Base-by-base conservation (phyloP, 2,329 filamentous ascomycete species). In the Mollisia scopiformis region DNA sequence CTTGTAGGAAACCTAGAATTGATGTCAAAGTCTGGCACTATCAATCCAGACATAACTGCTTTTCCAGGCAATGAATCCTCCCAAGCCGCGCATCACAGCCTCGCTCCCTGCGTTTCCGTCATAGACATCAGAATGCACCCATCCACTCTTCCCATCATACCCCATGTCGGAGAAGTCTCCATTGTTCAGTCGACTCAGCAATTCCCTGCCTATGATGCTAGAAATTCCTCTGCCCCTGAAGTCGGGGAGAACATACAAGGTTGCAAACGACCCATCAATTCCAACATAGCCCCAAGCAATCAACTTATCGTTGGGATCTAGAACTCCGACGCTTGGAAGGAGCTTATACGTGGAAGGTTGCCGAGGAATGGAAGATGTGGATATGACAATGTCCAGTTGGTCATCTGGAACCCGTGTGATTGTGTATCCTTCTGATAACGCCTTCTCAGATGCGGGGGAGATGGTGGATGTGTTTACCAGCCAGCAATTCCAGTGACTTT, bases 231-330 rank as follows among this genome's bases (percentile, higher is more conserved):
- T 66, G 1, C 70, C 68, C 21, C 72, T 61, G 19, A 71, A 52
- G n/a, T 66, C 62, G 21, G 66, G 65, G 10, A 68, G n/a, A 2
- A 73, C 71, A 62, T 69, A 73, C 8, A 73, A 49, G 0, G 72
- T 74, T 8, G 68, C 69, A 27, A 73, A 59, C 51, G 62, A 68
- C 0, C 68, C 67, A 57, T 72, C 70, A 30, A 73, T 63, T 6
- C 69, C 70, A 3, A 72, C 43, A 57, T 70, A 73, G 0, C 61
- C 68, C 71, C 71, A 74, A 1, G 71, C 71, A 1, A 68, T 64
- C 33, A 72, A 37, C 23, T 64, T 61, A 1, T 59, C 63, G 0
- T 61, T 30, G 0, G 47, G 6, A 52, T 66, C 54, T 2, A 73
- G 39, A 11, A 74, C 33, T 3, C 65, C 68, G 0, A 72, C 57